Evolutionary conservation across 768 basidiomycete species (phyloP).

Genomic region (Boletellus ananas): DNA sequence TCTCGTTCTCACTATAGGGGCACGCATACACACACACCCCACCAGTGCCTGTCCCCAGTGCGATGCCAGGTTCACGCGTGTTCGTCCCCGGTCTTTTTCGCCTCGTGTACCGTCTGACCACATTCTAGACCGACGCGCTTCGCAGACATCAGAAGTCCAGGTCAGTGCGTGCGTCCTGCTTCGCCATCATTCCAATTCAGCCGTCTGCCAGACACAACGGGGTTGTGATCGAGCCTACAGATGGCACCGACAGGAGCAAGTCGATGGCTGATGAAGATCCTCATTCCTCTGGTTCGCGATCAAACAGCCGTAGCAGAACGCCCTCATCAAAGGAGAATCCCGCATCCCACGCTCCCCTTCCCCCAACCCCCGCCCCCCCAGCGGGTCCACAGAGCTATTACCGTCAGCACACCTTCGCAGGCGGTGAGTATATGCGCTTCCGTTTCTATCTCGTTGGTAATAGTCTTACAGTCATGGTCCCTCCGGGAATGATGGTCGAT

Average conservation of each 20-base stretch:
- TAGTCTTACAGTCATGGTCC: constrained; percentile 37
- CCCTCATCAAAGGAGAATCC: constrained; percentile 43
- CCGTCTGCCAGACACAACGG: constrained; percentile 52
- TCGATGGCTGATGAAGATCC: constrained; percentile 22
- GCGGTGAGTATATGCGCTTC: constrained; percentile 31
- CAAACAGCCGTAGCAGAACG: constrained; percentile 50
- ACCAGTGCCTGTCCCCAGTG: constrained; percentile 72
- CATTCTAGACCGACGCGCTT: constrained; percentile 69
- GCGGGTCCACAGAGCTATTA: constrained; percentile 57
- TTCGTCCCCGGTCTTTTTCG: constrained; percentile 34
- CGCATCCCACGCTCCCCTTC: constrained; percentile 31
- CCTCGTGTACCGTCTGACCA: constrained; percentile 16
- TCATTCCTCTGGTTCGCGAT: constrained; percentile 40
- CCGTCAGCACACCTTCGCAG: constrained; percentile 55
- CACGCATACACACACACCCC: constrained; percentile 14
- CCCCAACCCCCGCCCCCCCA: constrained; percentile 32
- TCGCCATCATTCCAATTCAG: constrained; percentile 1
- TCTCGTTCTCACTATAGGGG: constrained; percentile 19
- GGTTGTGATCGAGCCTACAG: constrained; percentile 53
- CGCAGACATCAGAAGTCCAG: constrained; percentile 77
- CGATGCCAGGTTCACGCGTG: constrained; percentile 75
- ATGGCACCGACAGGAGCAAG: constrained; percentile 18
- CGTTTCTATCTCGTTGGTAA: neutral
- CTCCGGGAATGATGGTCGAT: constrained; percentile 41
- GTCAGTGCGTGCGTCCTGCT: constrained; percentile 34